Evolutionary conservation across 768 basidiomycete species (phyloP).

Genomic region (Kwoniella mangroviensis): DNA sequence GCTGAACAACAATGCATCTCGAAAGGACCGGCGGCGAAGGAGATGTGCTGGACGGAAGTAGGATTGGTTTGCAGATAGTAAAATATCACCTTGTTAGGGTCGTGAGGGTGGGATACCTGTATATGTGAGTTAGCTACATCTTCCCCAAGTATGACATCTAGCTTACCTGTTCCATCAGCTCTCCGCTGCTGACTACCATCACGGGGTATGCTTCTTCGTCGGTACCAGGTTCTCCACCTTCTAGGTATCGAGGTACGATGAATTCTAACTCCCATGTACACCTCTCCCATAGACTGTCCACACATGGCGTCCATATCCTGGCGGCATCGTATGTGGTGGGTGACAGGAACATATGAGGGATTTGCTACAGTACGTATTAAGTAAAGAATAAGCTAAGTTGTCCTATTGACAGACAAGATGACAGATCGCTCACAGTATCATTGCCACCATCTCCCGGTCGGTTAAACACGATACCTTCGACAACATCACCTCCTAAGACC

Average conservation of each 20-base stretch:
- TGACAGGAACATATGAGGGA: constrained; percentile 90
- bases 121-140: neutral
- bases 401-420: no score
- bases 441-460: constrained; percentile 43
- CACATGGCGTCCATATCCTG: constrained; percentile 98
- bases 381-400: no score
- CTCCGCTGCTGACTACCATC: constrained; percentile 89
- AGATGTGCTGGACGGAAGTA: constrained; percentile 94
- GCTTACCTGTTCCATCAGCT: constrained; percentile 85
- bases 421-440: constrained; percentile 44
- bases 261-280: constrained; percentile 99
- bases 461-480: constrained; percentile 52
- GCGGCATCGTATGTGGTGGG: constrained; percentile 86
- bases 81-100: constrained; percentile 92
- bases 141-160: neutral
- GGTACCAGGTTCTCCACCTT: constrained; percentile 62
- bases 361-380: no score
- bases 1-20: constrained; percentile 71
- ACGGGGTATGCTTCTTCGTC: constrained; percentile 65
- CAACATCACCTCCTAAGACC: constrained; percentile 58
- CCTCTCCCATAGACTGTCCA: constrained; percentile 92
- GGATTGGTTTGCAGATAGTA: constrained; percentile 82
- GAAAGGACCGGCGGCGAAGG: constrained; percentile 95
- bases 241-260: constrained; percentile 69
- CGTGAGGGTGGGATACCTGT: constrained; percentile 90